These are phyloP conservation scores for Rosa persica DNA, from an alignment of 306 rosid species.

Conservation along the genomic window DNA sequence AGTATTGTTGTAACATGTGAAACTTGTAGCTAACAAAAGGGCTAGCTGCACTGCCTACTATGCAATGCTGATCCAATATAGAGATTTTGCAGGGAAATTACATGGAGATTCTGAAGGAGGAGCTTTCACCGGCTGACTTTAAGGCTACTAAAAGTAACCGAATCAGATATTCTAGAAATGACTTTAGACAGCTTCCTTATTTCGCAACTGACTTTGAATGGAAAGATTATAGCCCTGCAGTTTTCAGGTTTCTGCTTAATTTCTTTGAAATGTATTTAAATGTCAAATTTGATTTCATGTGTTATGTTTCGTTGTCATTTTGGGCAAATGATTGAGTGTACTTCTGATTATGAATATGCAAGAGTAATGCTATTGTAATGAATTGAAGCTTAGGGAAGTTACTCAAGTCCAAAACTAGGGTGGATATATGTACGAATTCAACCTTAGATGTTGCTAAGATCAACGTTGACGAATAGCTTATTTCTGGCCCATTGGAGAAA, in stretches of 20 bases:
- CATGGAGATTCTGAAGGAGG: slow-evolving; percentile 33
- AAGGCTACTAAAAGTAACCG: slow-evolving; percentile 26
- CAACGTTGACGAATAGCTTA: background rate
- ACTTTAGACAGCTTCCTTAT: slow-evolving; percentile 9
- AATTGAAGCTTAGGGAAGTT: background rate
- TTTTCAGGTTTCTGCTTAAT: slow-evolving; percentile 38
- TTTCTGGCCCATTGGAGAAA: background rate
- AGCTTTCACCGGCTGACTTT: slow-evolving; percentile 34
- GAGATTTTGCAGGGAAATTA: slow-evolving; percentile 21
- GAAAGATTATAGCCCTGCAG: slow-evolving; percentile 46
- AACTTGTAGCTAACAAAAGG: background rate
- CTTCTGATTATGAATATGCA: background rate
- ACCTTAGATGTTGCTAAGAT: slow-evolving; percentile 1
- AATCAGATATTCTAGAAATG: slow-evolving; percentile 22
- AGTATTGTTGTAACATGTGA: background rate
- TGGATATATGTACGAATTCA: background rate
- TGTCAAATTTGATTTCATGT: background rate
- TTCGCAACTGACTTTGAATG: slow-evolving; percentile 31
- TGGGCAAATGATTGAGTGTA: background rate
- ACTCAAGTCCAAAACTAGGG: background rate
- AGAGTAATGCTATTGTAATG: background rate
- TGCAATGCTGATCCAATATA: slow-evolving; percentile 13
- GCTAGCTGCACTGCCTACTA: background rate
- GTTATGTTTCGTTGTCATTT: background rate
- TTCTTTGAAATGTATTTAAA: background rate